Evolutionary conservation across 345 rosid species (phyloP).

Genomic region (Litchi chinensis): DNA sequence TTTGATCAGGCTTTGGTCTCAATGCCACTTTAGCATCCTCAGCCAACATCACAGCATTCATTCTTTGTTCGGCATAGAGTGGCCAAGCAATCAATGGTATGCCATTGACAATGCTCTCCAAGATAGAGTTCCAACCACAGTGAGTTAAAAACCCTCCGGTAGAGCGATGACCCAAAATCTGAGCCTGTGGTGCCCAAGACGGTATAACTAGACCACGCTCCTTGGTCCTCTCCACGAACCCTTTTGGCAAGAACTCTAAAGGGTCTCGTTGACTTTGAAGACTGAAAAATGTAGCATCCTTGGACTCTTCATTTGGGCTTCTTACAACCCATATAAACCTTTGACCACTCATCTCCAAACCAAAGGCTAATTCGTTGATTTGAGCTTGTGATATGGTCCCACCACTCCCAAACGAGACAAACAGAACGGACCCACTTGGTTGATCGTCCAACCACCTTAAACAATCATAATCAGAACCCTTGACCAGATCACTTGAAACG

Average conservation of each 20-base stretch:
- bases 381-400: conserved; percentile 29
- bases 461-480: conserved; percentile 16
- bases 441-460: conserved; percentile 36
- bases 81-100: conserved; percentile 46
- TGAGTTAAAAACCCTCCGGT: conserved; percentile 18
- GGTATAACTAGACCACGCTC: conserved; percentile 7
- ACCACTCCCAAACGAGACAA: conserved; percentile 33
- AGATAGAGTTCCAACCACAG: conserved; percentile 18
- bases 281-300: conserved; percentile 11
- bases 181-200: conserved; percentile 22
- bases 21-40: conserved; percentile 13
- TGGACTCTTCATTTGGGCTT: conserved; percentile 14
- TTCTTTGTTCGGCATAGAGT: conserved; percentile 41
- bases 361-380: conserved; percentile 22
- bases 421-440: conserved; percentile 31
- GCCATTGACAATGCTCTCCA: conserved; percentile 24
- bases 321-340: conserved; percentile 33
- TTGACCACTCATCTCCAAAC: conserved; percentile 31
- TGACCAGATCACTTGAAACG: background rate
- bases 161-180: conserved; percentile 15
- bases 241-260: conserved; percentile 28
- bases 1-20: background rate
- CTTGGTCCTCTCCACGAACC: conserved; percentile 33
- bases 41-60: conserved; percentile 34
- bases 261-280: conserved; percentile 8